Evolutionary conservation across 441 rosid genomes (phyloP).

Genomic region (Adansonia madagascariensis): DNA sequence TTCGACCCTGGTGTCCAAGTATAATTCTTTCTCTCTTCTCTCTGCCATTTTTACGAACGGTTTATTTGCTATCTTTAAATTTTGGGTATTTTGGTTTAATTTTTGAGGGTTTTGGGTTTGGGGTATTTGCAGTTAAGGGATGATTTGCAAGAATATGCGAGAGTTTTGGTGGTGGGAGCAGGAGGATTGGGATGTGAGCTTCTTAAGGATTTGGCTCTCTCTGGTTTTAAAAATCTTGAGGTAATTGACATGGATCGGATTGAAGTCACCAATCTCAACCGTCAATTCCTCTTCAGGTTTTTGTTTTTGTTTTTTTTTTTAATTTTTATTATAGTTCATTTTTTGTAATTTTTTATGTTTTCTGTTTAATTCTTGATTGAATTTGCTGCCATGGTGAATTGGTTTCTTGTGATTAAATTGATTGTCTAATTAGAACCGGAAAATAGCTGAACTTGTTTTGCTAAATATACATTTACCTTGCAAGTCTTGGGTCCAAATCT

Average conservation of each 20-base stretch:
- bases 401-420: no score
- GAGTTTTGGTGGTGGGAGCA: slow-evolving; percentile 85
- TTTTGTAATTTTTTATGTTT: background rate
- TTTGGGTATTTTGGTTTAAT: slow-evolving; percentile 12
- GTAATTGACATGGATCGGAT: slow-evolving; percentile 97
- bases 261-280: slow-evolving; percentile 95
- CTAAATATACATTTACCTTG: background rate
- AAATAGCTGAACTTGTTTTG: background rate
- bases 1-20: slow-evolving; percentile 80
- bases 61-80: slow-evolving; percentile 23
- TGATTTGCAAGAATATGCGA: slow-evolving; percentile 70
- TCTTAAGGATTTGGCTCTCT: slow-evolving; percentile 86
- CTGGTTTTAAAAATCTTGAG: slow-evolving; percentile 78
- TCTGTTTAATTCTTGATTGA: background rate
- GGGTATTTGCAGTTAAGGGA: slow-evolving; percentile 63
- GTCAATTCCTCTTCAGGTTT: slow-evolving; percentile 94
- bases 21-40: background rate
- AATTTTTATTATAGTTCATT: background rate
- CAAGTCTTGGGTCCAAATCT: background rate
- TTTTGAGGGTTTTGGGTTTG: slow-evolving; percentile 4
- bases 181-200: slow-evolving; percentile 98
- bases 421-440: background rate
- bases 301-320: background rate
- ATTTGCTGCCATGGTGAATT: background rate
- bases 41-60: slow-evolving; percentile 25